These are phyloP conservation scores for Eragrostis nindensis DNA, from an alignment of 176 grass and related monocot genomes.

Conservation along the genomic window DNA sequence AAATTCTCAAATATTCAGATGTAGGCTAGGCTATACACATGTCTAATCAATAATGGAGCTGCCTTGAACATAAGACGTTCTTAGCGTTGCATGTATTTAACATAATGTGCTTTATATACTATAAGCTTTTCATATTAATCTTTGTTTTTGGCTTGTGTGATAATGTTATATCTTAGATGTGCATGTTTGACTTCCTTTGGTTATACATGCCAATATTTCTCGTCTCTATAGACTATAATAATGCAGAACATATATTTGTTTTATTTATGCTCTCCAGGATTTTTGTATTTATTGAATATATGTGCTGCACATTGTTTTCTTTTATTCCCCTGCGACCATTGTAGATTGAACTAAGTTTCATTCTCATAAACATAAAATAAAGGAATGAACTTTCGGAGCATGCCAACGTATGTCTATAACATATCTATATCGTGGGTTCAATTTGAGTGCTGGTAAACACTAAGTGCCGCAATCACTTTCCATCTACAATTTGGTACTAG, in stretches of 20 bases:
- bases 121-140: conserved; percentile 9
- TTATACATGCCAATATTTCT: background rate
- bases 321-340: background rate
- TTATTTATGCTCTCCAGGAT: background rate
- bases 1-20: conserved; percentile 24
- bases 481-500: background rate
- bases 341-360: background rate
- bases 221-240: background rate
- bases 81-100: background rate
- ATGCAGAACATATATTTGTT: background rate
- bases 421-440: background rate
- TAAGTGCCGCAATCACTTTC: background rate
- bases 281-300: conserved; percentile 12
- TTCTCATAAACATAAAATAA: conserved; percentile 12
- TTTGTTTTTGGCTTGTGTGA: background rate
- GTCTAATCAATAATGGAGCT: background rate
- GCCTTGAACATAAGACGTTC: background rate
- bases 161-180: background rate
- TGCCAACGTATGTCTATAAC: background rate
- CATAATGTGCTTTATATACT: conserved; percentile 2
- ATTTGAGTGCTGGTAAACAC: conserved; percentile 16
- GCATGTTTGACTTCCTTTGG: background rate
- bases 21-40: background rate
- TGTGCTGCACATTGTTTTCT: background rate
- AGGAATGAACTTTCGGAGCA: background rate